phyloP scores from a whole-genome alignment of 2,329 filamentous ascomycete species.

The Colletotrichum plurivorum region DNA sequence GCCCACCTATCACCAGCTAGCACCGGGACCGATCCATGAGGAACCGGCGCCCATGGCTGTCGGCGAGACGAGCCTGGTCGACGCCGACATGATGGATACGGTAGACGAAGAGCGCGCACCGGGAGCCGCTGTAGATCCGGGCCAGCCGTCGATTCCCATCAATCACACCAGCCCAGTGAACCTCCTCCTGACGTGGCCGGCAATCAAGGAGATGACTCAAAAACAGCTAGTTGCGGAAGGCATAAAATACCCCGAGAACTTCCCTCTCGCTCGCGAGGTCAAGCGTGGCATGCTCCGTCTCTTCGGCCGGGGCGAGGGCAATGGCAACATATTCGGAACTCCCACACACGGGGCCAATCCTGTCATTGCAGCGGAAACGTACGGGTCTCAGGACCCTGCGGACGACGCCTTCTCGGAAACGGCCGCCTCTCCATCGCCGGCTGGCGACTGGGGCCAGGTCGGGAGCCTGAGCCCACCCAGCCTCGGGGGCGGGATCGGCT shows the following conservation, averaged over 20 bases:
- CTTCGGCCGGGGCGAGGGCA: conserved; percentile 84
- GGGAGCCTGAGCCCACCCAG: conserved; percentile 64
- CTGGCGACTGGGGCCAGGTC: conserved; percentile 72
- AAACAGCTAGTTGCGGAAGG: conserved; percentile 62
- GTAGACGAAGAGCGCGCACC: conserved; percentile 65
- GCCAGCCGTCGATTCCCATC: conserved; percentile 80
- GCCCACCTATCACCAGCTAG: conserved; percentile 6
- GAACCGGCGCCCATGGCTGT: conserved; percentile 46
- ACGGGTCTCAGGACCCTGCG: conserved; percentile 56
- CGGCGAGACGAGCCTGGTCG: conserved; percentile 41
- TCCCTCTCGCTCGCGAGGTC: conserved; percentile 83
- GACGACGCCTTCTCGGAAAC: conserved; percentile 65
- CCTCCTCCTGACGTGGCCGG: conserved; percentile 80
- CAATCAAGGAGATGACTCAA: conserved; percentile 75
- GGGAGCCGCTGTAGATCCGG: conserved; percentile 66
- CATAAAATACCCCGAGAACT: conserved; percentile 74
- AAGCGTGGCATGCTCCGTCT: conserved; percentile 80
- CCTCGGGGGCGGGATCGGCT: conserved; percentile 42
- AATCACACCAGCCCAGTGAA: conserved; percentile 95
- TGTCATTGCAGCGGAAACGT: conserved; percentile 45
- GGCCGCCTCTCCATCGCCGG: conserved; percentile 67
- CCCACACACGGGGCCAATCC: conserved; percentile 45
- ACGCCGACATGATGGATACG: conserved; percentile 53
- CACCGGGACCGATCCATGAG: not conserved
- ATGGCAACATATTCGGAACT: conserved; percentile 68